phyloP scores from a whole-genome alignment of 306 rosid genomes.

The Fagus crenata region DNA sequence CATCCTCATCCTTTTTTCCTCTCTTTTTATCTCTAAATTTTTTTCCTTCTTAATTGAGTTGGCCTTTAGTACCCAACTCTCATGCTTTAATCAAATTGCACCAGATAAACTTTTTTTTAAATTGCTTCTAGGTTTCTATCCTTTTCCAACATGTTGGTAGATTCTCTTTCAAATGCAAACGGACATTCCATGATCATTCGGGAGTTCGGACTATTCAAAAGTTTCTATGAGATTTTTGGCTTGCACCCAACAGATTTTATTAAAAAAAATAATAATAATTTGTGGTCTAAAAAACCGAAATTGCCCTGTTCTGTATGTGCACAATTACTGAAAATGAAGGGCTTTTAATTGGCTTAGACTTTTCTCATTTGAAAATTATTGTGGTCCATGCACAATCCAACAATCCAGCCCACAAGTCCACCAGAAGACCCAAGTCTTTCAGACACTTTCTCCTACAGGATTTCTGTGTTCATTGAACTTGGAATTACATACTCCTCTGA shows the following conservation, averaged over 20 bases:
- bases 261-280: neutral
- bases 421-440: neutral
- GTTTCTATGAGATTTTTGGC: neutral
- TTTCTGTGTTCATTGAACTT: neutral
- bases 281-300: neutral
- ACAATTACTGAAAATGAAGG: neutral
- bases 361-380: neutral
- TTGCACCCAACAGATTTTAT: neutral
- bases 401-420: neutral
- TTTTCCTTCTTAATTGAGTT: no score
- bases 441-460: neutral
- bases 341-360: neutral
- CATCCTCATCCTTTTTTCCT: no score
- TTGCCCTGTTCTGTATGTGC: neutral
- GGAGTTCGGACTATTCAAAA: neutral
- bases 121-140: no score
- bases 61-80: no score
- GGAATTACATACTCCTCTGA: neutral
- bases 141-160: no score
- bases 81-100: no score
- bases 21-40: no score
- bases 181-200: neutral
- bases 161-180: neutral
- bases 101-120: no score
- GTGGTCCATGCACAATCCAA: neutral